These are phyloP conservation scores for Colletotrichum orbiculare DNA, from an alignment of 2,329 filamentous ascomycete species.

Conservation along the genomic window DNA sequence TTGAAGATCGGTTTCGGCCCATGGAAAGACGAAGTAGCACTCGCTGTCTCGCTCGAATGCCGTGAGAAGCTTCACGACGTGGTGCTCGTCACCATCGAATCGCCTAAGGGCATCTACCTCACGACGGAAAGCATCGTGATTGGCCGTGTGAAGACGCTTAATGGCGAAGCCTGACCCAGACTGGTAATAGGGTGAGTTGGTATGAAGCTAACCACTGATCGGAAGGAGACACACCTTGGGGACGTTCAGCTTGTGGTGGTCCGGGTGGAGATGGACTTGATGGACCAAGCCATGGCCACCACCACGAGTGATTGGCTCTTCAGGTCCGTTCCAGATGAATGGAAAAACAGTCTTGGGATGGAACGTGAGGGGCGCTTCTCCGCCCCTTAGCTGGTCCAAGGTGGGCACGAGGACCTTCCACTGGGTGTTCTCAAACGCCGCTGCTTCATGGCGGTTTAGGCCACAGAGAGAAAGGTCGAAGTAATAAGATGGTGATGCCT, in stretches of 20 bases:
- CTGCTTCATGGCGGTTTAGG: accelerated
- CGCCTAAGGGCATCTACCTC: neutral
- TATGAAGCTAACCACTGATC: too few species aligned
- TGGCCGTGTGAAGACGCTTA: neutral
- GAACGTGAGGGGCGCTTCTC: neutral
- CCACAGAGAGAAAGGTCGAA: neutral
- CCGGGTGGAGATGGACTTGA: conserved; percentile 2
- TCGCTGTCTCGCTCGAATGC: conserved; percentile 4
- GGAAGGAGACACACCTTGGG: neutral
- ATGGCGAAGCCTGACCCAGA: neutral
- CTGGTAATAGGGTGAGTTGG: too few species aligned
- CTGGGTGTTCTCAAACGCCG: conserved; percentile 4
- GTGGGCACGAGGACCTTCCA: neutral
- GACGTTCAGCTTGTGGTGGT: neutral
- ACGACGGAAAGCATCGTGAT: neutral
- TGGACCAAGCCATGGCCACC: conserved; percentile 1
- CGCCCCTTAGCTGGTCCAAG: neutral
- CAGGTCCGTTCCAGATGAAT: neutral
- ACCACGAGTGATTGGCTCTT: neutral
- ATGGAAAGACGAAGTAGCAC: conserved; percentile 4
- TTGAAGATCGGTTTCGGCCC: conserved; percentile 4
- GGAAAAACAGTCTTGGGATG: neutral
- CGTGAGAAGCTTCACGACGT: neutral
- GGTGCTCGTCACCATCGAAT: neutral
- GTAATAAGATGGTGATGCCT: neutral